A percentile compares a stretch with the other conserved stretches of the same genome.
Conservation (phyloP, 2,329 filamentous ascomycete species). For the Colletotrichum lupini region DNA sequence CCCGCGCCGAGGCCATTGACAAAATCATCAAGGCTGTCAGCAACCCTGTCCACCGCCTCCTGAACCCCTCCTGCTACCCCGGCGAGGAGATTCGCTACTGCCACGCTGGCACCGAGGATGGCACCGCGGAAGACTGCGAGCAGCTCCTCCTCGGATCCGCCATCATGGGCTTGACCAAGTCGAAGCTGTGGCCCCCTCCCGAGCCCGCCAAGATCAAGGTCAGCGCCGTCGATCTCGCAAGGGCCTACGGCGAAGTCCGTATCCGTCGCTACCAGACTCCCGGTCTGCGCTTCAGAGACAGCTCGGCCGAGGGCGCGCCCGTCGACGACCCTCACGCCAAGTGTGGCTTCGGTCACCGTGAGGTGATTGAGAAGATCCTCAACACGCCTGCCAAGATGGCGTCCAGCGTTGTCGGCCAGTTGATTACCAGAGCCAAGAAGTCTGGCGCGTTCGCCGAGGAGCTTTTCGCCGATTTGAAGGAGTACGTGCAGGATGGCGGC, state of each 20-base stretch:
- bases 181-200: constrained; percentile 24
- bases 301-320: constrained; percentile 11
- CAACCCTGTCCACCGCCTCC: constrained; percentile 33
- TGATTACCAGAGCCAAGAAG: constrained; percentile 30
- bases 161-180: constrained; percentile 33
- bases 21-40: constrained; percentile 34
- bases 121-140: constrained; percentile 32
- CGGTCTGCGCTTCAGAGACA: constrained; percentile 29
- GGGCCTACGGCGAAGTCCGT: constrained; percentile 28
- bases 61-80: constrained; percentile 32
- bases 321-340: constrained; percentile 27
- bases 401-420: constrained; percentile 24
- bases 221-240: constrained; percentile 30
- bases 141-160: constrained; percentile 33
- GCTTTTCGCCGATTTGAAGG: constrained; percentile 30
- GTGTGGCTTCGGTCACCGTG: constrained; percentile 31
- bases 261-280: constrained; percentile 34
- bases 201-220: constrained; percentile 31
- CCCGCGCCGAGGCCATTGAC: constrained; percentile 31
- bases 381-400: constrained; percentile 31
- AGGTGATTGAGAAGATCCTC: constrained; percentile 31
- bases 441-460: constrained; percentile 27
- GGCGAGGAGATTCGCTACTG: constrained; percentile 31
- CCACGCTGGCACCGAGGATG: constrained; percentile 31
- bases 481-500: constrained; percentile 29